Base-by-base conservation (phyloP, 2,329 filamentous ascomycete species). In the Aspergillus bombycis region DNA sequence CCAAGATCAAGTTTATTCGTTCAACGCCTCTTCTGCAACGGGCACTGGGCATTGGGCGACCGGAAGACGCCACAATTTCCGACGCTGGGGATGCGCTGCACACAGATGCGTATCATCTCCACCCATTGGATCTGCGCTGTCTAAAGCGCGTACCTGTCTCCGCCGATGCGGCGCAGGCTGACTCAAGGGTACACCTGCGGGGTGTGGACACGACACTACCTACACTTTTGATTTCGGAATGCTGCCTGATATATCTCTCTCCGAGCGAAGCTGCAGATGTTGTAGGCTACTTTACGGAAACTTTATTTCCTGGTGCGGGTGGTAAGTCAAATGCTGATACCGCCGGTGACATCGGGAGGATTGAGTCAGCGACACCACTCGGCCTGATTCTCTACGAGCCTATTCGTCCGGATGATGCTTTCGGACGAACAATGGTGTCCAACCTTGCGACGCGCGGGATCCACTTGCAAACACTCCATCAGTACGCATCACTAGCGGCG, bases 181-280 rank as follows among this genome's bases (percentile, higher is more conserved):
- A 64, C 6, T 41, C 57, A 46, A 45, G 64, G 43, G 30, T 34
- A 63, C 57, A 57, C 19, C 73, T 87, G 5, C 70, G 72, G 23
- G 84, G 84, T 68, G 88, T 81, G 70, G 86, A 80, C 73, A 78
- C 69, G 71, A 86, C 74, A 28, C 71, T 92, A 0, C 93, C 95
- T 0, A 99, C 95, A 0, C 80, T 99, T 10, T 79, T 99, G 28
- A 84, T 99, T 8, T 98, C 94, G 0, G 95, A 99, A 78, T 98
- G 95, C 83, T 99, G 95, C 75, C 85, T 99, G 36, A 92, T 95
- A 75, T 99, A 99, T 73, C 85, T 99, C 1, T 84, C 89, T 10
- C 84, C 89, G 0, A 72, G 84, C 0, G 85, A 89, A 58, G 90
- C 93, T 0, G 82, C 84, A 43, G 78, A 80, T 1, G 88, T 94